A percentile compares a stretch with the other conserved stretches of the same genome.
Conservation (phyloP, 2,329 filamentous ascomycete species). For the Capronia coronata region DNA sequence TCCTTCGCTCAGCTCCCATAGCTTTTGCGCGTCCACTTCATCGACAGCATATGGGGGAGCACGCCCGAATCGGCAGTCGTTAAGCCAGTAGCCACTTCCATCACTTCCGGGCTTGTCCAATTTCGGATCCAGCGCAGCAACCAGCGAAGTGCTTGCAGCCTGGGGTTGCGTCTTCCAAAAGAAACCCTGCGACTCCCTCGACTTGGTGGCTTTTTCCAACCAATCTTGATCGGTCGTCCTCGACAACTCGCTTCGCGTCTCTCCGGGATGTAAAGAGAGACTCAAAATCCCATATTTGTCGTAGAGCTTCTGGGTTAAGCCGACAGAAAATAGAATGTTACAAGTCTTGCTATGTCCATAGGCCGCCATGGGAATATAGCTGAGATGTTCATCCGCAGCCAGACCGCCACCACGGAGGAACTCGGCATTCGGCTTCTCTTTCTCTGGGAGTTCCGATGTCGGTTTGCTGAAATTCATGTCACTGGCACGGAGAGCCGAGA, state of each 20-base stretch:
- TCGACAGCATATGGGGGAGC: constrained; percentile 35
- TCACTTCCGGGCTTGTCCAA: constrained; percentile 9
- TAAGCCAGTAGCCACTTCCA: constrained; percentile 27
- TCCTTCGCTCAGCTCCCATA: constrained; percentile 38
- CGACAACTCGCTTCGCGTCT: constrained; percentile 6
- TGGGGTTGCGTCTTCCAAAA: constrained; percentile 36
- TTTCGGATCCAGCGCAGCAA: constrained; percentile 40
- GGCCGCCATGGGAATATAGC: constrained; percentile 35
- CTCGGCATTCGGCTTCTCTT: constrained; percentile 14
- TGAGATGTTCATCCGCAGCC: constrained; percentile 2
- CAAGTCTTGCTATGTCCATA: constrained; percentile 46
- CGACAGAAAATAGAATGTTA: constrained; percentile 42
- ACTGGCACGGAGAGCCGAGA: constrained; percentile 31
- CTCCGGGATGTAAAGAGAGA: constrained; percentile 39
- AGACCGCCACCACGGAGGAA: constrained; percentile 1
- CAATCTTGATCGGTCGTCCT: constrained; percentile 28
- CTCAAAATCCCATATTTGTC: constrained; percentile 33
- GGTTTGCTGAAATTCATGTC: constrained; percentile 33
- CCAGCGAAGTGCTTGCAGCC: constrained; percentile 39
- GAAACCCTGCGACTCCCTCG: background rate
- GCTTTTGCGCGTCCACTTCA: constrained; percentile 35
- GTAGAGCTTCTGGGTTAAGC: constrained; percentile 30
- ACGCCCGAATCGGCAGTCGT: constrained; percentile 34
- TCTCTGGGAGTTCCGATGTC: constrained; percentile 19
- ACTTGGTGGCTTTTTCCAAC: constrained; percentile 7